phyloP scores from a whole-genome alignment of 2,329 filamentous ascomycete genomes.

The Dactylellina sp. region DNA sequence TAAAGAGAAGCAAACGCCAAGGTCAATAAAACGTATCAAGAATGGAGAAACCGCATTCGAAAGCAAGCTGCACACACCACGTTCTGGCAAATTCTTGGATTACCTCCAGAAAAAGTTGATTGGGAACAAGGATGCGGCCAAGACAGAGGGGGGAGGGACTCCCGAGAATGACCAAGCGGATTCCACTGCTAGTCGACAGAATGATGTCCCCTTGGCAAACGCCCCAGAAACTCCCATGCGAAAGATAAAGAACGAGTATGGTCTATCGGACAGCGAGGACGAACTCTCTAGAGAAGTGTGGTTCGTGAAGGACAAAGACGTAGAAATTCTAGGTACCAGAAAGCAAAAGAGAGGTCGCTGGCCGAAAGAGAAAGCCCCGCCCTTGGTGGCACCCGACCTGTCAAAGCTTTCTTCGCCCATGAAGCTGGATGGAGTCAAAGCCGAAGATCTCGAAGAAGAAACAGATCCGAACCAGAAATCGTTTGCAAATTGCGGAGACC shows the following conservation, averaged over 20 bases:
- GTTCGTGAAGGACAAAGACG: slow-evolving; percentile 29
- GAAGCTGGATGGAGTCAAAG: slow-evolving; percentile 9
- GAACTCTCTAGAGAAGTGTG: slow-evolving; percentile 34
- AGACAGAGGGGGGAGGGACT: slow-evolving; percentile 1
- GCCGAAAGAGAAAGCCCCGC: slow-evolving; percentile 22
- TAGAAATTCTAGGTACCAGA: slow-evolving; percentile 9
- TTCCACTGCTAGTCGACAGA: not conserved
- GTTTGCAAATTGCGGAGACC: slow-evolving; percentile 36
- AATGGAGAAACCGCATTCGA: slow-evolving; percentile 27
- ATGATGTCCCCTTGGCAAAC: not conserved
- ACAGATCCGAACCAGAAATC: not conserved
- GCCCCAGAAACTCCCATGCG: slow-evolving; percentile 10
- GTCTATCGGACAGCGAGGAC: slow-evolving; percentile 44
- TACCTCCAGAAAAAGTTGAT: slow-evolving; percentile 26
- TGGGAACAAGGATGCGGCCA: slow-evolving; percentile 15
- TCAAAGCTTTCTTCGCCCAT: not conserved
- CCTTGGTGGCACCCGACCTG: slow-evolving; percentile 26
- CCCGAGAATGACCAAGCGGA: not conserved
- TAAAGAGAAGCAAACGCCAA: slow-evolving; percentile 30
- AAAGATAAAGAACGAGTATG: slow-evolving; percentile 25
- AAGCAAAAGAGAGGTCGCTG: slow-evolving; percentile 35
- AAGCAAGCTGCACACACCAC: slow-evolving; percentile 43
- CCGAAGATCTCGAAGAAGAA: slow-evolving; percentile 5
- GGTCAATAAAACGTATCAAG: slow-evolving; percentile 23
- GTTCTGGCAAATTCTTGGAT: slow-evolving; percentile 45